phyloP scores from a whole-genome alignment of 23 red algal genomes.

The Gracilaria gracilis region DNA sequence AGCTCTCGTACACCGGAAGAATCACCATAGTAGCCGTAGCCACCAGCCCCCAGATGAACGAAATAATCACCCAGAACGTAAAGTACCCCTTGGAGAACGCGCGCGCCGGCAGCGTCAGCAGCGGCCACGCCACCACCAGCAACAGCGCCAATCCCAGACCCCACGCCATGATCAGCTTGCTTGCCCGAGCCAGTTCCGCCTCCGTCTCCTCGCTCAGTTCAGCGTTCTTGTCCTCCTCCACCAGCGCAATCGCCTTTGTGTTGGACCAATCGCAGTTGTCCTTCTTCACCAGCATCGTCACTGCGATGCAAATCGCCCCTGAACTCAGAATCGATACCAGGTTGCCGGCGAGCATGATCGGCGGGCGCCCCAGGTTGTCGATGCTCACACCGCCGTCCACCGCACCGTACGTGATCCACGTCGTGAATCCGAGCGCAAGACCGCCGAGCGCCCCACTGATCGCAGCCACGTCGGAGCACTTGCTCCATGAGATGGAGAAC shows the following conservation, averaged over 20 bases:
- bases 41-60: conserved; percentile 84
- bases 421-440: conserved; percentile 39
- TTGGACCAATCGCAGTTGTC: conserved; percentile 74
- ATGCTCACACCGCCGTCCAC: conserved; percentile 37
- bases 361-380: conserved; percentile 54
- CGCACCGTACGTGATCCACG: conserved; percentile 77
- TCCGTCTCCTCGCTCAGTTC: conserved; percentile 58
- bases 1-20: conserved; percentile 76
- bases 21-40: conserved; percentile 76
- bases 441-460: conserved; percentile 59
- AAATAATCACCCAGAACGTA: conserved; percentile 83
- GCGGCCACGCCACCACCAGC: conserved; percentile 75
- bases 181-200: conserved; percentile 47
- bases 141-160: conserved; percentile 66
- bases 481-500: conserved; percentile 67
- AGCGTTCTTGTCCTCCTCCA: conserved; percentile 71
- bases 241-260: conserved; percentile 64
- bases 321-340: conserved; percentile 79
- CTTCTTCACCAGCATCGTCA: conserved; percentile 38
- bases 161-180: conserved; percentile 70
- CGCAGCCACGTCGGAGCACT: conserved; percentile 51
- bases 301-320: conserved; percentile 64
- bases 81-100: conserved; percentile 81
- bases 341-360: conserved; percentile 79
- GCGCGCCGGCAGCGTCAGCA: conserved; percentile 71